Base-by-base conservation (phyloP, 2,329 filamentous ascomycete species). In the Beauveria asiatica region DNA sequence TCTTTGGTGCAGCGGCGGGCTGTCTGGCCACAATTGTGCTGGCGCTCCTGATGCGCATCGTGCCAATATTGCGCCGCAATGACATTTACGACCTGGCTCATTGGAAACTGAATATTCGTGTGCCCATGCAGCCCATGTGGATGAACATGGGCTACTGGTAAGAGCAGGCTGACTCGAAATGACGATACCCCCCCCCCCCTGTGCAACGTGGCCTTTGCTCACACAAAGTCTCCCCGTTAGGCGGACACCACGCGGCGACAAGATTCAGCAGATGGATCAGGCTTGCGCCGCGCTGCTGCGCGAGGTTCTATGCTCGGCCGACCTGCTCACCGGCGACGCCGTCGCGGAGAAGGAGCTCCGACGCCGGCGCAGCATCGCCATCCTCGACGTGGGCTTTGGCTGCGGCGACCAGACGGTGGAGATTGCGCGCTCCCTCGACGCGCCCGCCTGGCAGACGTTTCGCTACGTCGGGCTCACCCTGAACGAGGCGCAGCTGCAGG, bases 91-190 rank as follows among this genome's bases (percentile, higher is more conserved):
- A 78, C 1, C 70, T 84, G 7, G 78, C 80, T 19, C 82, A 84
- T 73, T 83, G 80, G 63, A 76, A 80, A 62, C 75, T 84, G 53
- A 83, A 84, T 64, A 63, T 82, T 23, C 69, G 74, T 19, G 67
- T 79, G 1, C 76, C 78, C 1, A 71, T 76, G 2, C 65, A 68
- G 5, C 75, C 74, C n/a, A 82, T 84, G 81, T 85, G 83, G 82
- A 85, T 85, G 81, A 85, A 84, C 60, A 78, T 85, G 71, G 83
- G 82, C 0, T 84, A 81, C 62, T 85, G 82, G 83, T 78, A 76
- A 67, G 78, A 73, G 1, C n/a, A 8, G 0, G 3, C 17, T 21
- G 16, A 16, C 13, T 48, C 16, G 27, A 21, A 13, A 11, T n/a
- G 17, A 6, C 9, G 7, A 2, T 8, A 1, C 30, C 30, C 30